Conservation (phyloP, 2,329 filamentous ascomycete genomes). For the Colletotrichum melonis region DNA sequence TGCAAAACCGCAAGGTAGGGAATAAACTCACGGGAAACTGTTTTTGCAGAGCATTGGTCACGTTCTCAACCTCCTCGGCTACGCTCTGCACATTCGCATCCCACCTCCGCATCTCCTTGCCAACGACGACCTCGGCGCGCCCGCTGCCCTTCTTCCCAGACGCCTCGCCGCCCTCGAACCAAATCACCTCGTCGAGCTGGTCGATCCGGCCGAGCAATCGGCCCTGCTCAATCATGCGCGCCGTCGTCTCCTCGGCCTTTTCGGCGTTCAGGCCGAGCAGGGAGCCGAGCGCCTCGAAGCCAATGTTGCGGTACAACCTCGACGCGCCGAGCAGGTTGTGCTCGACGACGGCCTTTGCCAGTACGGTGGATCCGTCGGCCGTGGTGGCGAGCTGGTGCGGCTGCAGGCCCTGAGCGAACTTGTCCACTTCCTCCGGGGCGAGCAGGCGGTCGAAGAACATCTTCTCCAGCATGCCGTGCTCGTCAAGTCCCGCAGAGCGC, state of each 20-base stretch:
- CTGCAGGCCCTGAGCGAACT: slow-evolving; percentile 83
- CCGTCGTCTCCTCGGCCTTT: slow-evolving; percentile 90
- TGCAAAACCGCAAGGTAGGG: too few species aligned
- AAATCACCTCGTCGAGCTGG: slow-evolving; percentile 89
- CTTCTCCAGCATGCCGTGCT: slow-evolving; percentile 93
- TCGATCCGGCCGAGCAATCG: slow-evolving; percentile 90
- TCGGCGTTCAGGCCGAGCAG: slow-evolving; percentile 83
- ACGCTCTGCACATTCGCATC: slow-evolving; percentile 88
- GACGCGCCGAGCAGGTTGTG: slow-evolving; percentile 94
- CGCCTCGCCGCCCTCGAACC: slow-evolving; percentile 82
- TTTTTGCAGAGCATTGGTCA: slow-evolving; percentile 83
- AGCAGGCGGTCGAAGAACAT: slow-evolving; percentile 95
- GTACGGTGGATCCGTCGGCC: slow-evolving; percentile 89
- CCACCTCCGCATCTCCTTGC: slow-evolving; percentile 84
- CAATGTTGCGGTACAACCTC: slow-evolving; percentile 81
- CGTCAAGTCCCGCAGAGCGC: slow-evolving; percentile 77
- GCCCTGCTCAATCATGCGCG: slow-evolving; percentile 95
- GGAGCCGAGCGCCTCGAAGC: slow-evolving; percentile 78
- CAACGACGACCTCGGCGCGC: slow-evolving; percentile 71
- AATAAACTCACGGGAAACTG: slow-evolving; percentile 73
- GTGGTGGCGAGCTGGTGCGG: slow-evolving; percentile 93
- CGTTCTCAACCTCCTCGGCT: slow-evolving; percentile 89
- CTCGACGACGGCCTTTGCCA: slow-evolving; percentile 93
- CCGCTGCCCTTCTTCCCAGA: slow-evolving; percentile 76
- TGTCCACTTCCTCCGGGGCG: slow-evolving; percentile 82